Base-by-base conservation (phyloP, 768 basidiomycete genomes). In the Boletus reticuloceps region DNA sequence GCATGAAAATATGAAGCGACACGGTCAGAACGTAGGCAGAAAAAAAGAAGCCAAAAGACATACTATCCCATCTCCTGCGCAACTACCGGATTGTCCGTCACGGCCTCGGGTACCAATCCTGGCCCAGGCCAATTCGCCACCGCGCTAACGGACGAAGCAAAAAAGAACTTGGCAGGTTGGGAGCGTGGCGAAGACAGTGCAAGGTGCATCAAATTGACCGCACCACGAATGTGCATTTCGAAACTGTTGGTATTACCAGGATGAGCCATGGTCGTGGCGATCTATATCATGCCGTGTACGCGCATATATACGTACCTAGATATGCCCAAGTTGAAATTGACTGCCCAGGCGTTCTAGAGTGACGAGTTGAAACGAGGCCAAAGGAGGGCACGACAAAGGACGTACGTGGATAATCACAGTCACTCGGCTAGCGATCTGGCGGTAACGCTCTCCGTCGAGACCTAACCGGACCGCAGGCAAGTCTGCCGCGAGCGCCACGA, bases 271-370 rank as follows among this genome's bases (percentile, higher is more conserved):
- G 11, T 34, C 32, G 13, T 13, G 11, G 13, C 32, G 13, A 34
- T 4, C 13, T 10, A 34, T 36, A 36, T 14, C 34, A 34, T 13
- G 13, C 34, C 1, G 34, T 4, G 22, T n/a, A 22, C 31, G 43
- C 54, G 5, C 43, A 55, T 4, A 31, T 25, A 19, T 36, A 46
- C 54, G 5, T 46, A 55, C 66, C 69, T 68, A 7, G 64, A 60
- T 20, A 68, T 66, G 10, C 68, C 69, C 38, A 82, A 66, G 48
- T 73, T 75, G 57, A 84, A 83, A 64, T 83, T 83, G 52, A 83
- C 82, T 1, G 78, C 75, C 82, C 82, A 83, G 10, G 80, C 81
- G 48, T 78, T 82, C 79, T 79, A 48, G 32, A 47, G 31, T 12
- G 17, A 27, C 19, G 14, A 31, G 17, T 13, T n/a, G 27, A 34